phyloP scores from a whole-genome alignment of 2,329 filamentous ascomycete species.

The Neospermospora avenae region DNA sequence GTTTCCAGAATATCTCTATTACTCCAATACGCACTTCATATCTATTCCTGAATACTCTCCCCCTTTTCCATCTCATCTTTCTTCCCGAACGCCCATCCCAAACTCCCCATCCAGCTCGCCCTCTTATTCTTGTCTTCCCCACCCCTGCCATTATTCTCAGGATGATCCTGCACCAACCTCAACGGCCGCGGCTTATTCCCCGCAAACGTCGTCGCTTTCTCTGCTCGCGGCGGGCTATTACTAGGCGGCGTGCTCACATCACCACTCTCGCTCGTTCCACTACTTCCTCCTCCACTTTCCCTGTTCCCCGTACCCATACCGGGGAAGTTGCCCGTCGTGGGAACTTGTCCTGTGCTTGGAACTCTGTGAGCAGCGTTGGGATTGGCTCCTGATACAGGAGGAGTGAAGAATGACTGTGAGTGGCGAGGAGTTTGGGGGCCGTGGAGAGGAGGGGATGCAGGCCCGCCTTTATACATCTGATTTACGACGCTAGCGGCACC shows the following conservation, averaged over 20 bases:
- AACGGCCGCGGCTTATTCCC: constrained; percentile 80
- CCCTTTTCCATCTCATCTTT: constrained; percentile 24
- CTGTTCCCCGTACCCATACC: constrained; percentile 53
- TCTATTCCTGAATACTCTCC: constrained; percentile 25
- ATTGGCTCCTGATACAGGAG: constrained; percentile 48
- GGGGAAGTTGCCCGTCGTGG: constrained; percentile 62
- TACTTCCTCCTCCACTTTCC: constrained; percentile 50
- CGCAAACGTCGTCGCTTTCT: constrained; percentile 54
- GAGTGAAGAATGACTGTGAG: constrained; percentile 62
- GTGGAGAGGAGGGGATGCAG: constrained; percentile 54
- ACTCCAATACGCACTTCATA: neutral
- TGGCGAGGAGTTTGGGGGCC: constrained; percentile 52
- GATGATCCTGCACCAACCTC: constrained; percentile 79
- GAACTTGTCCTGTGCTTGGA: constrained; percentile 47
- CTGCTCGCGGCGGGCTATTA: constrained; percentile 50
- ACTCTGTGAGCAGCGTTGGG: constrained; percentile 51
- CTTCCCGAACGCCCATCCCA: constrained; percentile 51
- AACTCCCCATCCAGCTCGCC: constrained; percentile 64
- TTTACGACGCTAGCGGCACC: constrained; percentile 71
- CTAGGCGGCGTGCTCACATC: constrained; percentile 53
- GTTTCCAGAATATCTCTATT: neutral
- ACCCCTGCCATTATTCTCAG: constrained; percentile 39
- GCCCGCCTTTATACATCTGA: constrained; percentile 81
- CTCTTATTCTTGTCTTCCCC: constrained; percentile 53
- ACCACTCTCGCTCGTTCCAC: constrained; percentile 57